Evolutionary conservation across 2,329 filamentous ascomycete species (phyloP), one percentile per base, ranked within the genome.

Genomic region (Apiospora hydei): DNA sequence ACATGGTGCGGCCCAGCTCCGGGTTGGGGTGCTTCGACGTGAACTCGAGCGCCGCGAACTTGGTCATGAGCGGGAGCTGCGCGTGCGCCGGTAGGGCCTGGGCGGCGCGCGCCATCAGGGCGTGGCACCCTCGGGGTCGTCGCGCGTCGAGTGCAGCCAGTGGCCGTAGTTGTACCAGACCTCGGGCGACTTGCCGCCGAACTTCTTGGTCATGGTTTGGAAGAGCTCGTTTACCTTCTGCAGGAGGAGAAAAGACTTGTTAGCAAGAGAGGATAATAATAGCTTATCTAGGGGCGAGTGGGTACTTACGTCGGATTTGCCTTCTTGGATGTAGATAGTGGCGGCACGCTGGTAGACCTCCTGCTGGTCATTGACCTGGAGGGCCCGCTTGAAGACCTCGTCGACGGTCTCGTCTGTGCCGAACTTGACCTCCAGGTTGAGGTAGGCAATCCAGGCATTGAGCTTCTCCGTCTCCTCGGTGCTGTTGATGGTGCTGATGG

Each of bases 121-220:
- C 90, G 71, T 95, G 92, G 4, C 92, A 93, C 10, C 91, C n/a
- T 92, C 92, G 0, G 94, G 89, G 14, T 92, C 88, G 72, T 88
- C 86, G 73, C 90, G 84, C 0, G 90, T 93, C 72, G 92, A 91
- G 84, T 98, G 93, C 71, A 99, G 88, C 88, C 98, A 98, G 78
- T 93, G 93, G 34, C 95, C 96, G 83, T 98, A 98, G 85, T 98
- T 98, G 82, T 93, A 88, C 94, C 95, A 99, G 76, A 98, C 91
- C 70, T 91, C 89, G 13, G 94, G 92, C 7, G 92, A 90, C 75
- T 92, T 91, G 74, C 93, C 92, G 79, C 96, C 94, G 73, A 94
- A 95, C 84, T 97, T 98, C 86, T 96, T 97, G 78, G 94, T 86
- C 83, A 97, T 94, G 53, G 88, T 85, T 81, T 96, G 93, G 85